phyloP scores from a whole-genome alignment of 2,329 filamentous ascomycete species.

The Sporothrix inflata region DNA sequence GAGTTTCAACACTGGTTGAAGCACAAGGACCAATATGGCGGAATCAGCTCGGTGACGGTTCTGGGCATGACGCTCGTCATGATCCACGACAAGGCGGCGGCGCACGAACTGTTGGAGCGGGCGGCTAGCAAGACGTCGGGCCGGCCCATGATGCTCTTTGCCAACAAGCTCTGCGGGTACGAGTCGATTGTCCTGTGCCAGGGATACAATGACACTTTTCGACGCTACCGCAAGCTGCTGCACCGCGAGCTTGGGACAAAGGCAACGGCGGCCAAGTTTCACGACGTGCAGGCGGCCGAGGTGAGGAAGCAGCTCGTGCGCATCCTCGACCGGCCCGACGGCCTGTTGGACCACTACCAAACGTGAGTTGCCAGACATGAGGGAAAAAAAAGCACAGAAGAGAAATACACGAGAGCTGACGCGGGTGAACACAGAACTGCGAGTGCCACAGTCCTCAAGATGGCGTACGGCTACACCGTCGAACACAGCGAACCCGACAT shows the following conservation, averaged over 20 bases:
- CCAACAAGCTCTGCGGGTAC: background rate
- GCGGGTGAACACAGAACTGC: background rate
- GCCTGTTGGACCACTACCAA: background rate
- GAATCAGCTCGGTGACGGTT: background rate
- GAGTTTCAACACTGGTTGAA: background rate
- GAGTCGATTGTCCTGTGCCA: background rate
- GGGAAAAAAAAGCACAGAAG: no score
- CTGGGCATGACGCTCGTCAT: background rate
- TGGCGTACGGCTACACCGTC: background rate
- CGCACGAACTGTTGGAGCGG: background rate
- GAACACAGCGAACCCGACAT: background rate
- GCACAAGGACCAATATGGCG: slow-evolving; percentile 6
- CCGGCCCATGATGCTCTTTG: background rate
- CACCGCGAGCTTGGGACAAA: slow-evolving; percentile 1
- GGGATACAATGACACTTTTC: background rate
- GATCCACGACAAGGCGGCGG: background rate
- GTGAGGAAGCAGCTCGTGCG: background rate
- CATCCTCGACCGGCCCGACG: background rate
- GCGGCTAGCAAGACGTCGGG: background rate
- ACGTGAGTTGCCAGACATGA: background rate
- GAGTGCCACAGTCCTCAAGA: background rate
- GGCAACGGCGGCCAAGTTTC: background rate
- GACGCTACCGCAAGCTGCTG: slow-evolving; percentile 8
- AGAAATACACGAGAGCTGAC: background rate
- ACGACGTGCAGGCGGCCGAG: background rate